Evolutionary conservation across 345 rosid genomes (phyloP).

Genomic region (Luvunga scandens): DNA sequence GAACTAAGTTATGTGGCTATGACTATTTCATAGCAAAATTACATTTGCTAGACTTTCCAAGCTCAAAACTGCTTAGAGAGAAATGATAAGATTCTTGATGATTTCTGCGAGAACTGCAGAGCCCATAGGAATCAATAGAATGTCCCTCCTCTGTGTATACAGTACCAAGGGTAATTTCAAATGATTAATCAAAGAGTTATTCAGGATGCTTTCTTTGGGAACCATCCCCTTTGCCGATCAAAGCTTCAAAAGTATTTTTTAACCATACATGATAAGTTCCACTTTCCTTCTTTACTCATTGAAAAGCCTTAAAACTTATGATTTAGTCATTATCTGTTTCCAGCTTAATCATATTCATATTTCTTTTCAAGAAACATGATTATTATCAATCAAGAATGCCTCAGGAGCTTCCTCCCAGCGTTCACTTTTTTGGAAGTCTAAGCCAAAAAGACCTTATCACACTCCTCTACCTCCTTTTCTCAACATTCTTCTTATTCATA

Average conservation of each 20-base stretch:
- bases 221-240: no score
- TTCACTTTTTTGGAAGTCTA: background rate
- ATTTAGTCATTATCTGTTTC: no score
- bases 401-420: background rate
- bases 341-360: no score
- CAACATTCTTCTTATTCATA: background rate
- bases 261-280: no score
- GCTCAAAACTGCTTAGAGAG: background rate
- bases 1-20: background rate
- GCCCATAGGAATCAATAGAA: background rate
- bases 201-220: no score
- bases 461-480: background rate
- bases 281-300: no score
- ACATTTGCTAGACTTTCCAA: background rate
- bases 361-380: background rate
- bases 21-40: no score
- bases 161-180: no score
- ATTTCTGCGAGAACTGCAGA: background rate
- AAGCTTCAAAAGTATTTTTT: no score
- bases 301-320: no score
- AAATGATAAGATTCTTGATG: background rate
- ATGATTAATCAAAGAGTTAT: no score
- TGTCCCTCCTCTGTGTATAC: background rate
- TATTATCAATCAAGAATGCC: background rate
- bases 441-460: background rate